Conservation (phyloP, 305 asterid genomes). For the Fraxinus velutina region DNA sequence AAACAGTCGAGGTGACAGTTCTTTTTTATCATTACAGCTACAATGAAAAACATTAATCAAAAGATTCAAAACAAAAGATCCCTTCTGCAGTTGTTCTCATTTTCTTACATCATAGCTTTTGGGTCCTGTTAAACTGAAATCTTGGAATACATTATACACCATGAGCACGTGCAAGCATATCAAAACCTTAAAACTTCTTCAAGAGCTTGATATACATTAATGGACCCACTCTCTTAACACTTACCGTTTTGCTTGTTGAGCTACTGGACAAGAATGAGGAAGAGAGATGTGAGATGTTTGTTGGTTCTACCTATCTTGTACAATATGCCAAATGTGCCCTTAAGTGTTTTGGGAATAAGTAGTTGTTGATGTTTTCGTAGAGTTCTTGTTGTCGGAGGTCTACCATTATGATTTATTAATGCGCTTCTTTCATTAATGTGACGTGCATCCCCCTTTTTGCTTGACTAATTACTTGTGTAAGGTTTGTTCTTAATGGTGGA, state of each 20-base stretch:
- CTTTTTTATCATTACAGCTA: constrained; percentile 10
- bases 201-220: constrained; percentile 10
- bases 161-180: not conserved
- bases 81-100: not conserved
- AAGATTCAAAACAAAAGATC: not conserved
- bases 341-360: not conserved
- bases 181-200: constrained; percentile 4
- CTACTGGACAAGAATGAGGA: not conserved
- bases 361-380: not conserved
- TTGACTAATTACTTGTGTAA: constrained; percentile 7
- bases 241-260: not conserved
- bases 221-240: not conserved
- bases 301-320: not conserved
- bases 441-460: not conserved
- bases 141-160: constrained; percentile 10
- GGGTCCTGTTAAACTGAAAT: constrained; percentile 4
- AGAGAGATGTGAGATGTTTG: not conserved
- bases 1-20: constrained; percentile 63
- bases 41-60: not conserved
- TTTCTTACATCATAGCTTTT: constrained; percentile 14
- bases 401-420: not conserved
- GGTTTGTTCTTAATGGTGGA: not conserved
- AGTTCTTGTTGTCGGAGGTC: not conserved
- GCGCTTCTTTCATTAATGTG: not conserved
- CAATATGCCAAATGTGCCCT: not conserved